Evolutionary conservation across 2,329 filamentous ascomycete species (phyloP).

Genomic region (Catunica adiposa): DNA sequence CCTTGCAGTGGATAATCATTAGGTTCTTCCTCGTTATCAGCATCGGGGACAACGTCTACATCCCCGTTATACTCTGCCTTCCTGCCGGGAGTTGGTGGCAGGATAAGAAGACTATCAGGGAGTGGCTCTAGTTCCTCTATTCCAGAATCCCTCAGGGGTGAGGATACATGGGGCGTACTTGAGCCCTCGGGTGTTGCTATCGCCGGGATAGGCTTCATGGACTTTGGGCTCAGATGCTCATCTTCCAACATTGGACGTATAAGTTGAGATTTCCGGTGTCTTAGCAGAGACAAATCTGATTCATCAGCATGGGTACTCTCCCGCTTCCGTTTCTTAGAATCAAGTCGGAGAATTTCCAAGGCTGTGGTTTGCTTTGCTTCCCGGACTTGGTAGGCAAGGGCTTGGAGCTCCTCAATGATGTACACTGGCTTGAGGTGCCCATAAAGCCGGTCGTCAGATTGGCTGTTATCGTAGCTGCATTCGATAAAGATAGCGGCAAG

Average conservation of each 20-base stretch:
- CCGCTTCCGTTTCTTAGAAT: conserved; percentile 50
- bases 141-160: neutral
- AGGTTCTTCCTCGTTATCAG: conserved; percentile 15
- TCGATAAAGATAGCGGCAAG: conserved; percentile 83
- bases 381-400: conserved; percentile 55
- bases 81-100: conserved; percentile 30
- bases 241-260: conserved; percentile 19
- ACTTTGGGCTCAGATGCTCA: conserved; percentile 36
- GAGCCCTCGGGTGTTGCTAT: conserved; percentile 13
- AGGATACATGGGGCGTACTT: conserved; percentile 9
- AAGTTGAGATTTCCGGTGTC: conserved; percentile 12
- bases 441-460: conserved; percentile 62
- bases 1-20: conserved; percentile 44
- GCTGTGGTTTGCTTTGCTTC: conserved; percentile 26
- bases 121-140: conserved; percentile 13
- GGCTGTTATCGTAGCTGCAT: conserved; percentile 77
- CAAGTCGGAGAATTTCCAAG: conserved; percentile 15
- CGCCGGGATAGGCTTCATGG: conserved; percentile 21
- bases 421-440: conserved; percentile 78
- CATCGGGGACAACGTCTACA: conserved; percentile 13
- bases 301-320: conserved; percentile 18
- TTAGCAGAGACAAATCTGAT: neutral
- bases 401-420: conserved; percentile 60
- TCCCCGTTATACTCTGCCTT: conserved; percentile 17
- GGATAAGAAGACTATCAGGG: conserved; percentile 27